Evolutionary conservation across 768 basidiomycete species (phyloP).

Genomic region (Lentinus brumalis): DNA sequence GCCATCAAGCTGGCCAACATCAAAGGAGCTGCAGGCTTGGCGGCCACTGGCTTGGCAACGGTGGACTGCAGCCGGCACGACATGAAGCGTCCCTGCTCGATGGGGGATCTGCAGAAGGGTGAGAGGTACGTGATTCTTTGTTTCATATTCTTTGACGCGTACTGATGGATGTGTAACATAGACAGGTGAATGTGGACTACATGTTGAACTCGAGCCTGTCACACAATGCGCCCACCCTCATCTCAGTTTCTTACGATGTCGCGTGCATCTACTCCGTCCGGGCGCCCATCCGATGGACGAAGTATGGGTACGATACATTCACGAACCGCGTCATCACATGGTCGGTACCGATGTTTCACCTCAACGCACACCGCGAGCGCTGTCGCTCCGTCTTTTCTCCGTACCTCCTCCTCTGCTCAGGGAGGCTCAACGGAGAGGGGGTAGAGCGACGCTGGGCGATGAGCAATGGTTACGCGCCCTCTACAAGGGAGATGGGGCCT

Average conservation of each 20-base stretch:
- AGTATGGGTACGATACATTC: not conserved
- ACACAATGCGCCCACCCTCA: not conserved
- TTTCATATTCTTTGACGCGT: too few relatives aligned
- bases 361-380: constrained; percentile 33
- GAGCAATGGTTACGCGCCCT: constrained; percentile 32
- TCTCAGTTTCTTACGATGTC: constrained; percentile 24
- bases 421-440: constrained; percentile 38
- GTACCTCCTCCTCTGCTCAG: constrained; percentile 30
- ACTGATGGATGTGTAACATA: too few relatives aligned
- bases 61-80: constrained; percentile 25
- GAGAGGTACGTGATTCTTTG: too few relatives aligned
- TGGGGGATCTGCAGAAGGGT: constrained; percentile 30
- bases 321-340: constrained; percentile 3
- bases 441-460: constrained; percentile 40
- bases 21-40: not conserved
- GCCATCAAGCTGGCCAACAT: constrained; percentile 19
- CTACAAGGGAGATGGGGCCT: constrained; percentile 40
- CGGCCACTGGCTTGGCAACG: constrained; percentile 18
- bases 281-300: not conserved
- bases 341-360: constrained; percentile 42
- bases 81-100: constrained; percentile 22
- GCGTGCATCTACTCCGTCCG: constrained; percentile 27
- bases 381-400: constrained; percentile 36
- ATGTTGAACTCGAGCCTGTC: constrained; percentile 11
- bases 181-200: constrained; percentile 18